These are phyloP conservation scores for Rhododendron simsii DNA, from an alignment of 148 eudicot genomes.

Conservation along the genomic window DNA sequence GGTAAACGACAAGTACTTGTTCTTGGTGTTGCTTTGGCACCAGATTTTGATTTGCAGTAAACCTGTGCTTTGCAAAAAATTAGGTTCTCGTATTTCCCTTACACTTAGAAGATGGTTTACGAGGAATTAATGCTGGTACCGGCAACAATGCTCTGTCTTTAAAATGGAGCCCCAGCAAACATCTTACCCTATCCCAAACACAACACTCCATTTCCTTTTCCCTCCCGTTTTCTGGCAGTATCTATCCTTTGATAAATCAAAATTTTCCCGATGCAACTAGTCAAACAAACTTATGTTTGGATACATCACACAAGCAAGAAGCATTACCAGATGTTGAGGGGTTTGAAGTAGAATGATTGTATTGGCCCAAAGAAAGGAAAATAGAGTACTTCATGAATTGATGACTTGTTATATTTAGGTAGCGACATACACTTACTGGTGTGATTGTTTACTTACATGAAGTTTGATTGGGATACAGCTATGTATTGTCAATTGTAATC, in stretches of 20 bases:
- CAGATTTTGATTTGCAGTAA: neutral
- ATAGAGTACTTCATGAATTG: neutral
- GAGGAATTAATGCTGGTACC: neutral
- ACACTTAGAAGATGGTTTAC: neutral
- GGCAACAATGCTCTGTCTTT: neutral
- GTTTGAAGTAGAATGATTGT: neutral
- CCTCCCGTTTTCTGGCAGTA: neutral
- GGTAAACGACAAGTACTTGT: neutral
- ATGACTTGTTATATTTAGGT: neutral
- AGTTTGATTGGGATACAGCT: neutral
- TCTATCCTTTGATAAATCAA: neutral
- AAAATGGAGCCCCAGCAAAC: neutral
- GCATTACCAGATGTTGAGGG: neutral
- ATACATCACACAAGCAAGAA: neutral
- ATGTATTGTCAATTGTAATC: neutral
- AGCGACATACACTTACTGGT: neutral
- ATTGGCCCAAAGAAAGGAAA: neutral
- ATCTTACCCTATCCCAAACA: neutral
- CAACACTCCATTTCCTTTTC: neutral
- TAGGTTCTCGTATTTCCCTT: neutral
- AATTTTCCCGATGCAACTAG: neutral
- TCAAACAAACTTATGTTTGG: neutral
- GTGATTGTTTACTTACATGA: neutral
- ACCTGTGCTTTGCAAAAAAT: neutral
- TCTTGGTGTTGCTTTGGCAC: neutral